These are phyloP conservation scores for Moricandia moricandioides DNA, from an alignment of 345 rosid genomes.

Conservation along the genomic window DNA sequence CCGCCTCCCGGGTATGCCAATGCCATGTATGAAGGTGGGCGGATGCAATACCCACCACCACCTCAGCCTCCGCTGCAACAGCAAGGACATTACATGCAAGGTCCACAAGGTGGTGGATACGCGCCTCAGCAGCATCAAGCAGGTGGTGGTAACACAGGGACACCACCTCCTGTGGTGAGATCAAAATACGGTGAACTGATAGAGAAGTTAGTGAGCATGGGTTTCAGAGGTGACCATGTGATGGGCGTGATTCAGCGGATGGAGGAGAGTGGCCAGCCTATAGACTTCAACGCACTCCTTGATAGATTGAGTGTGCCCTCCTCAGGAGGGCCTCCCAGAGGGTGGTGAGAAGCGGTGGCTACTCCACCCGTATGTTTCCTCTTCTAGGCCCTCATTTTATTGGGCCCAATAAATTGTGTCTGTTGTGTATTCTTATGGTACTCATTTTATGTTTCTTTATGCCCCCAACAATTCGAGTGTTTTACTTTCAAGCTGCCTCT, in stretches of 20 bases:
- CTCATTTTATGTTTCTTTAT: slow-evolving; percentile 1
- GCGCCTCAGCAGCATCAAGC: slow-evolving; percentile 49
- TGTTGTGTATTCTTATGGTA: slow-evolving; percentile 16
- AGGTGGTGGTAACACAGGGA: slow-evolving; percentile 43
- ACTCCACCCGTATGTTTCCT: neutral
- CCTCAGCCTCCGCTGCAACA: slow-evolving; percentile 33
- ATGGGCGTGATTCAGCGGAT: slow-evolving; percentile 77
- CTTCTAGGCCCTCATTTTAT: slow-evolving; percentile 32
- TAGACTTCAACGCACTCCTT: slow-evolving; percentile 79
- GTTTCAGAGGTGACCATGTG: slow-evolving; percentile 79
- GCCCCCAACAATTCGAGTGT: neutral
- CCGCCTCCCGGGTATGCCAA: slow-evolving; percentile 60
- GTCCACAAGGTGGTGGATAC: slow-evolving; percentile 62
- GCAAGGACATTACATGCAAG: slow-evolving; percentile 64
- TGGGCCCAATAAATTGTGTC: slow-evolving; percentile 34
- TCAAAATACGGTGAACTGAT: slow-evolving; percentile 67
- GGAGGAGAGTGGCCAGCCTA: slow-evolving; percentile 91
- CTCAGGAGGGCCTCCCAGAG: slow-evolving; percentile 65
- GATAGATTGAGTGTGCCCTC: slow-evolving; percentile 71
- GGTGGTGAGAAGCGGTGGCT: slow-evolving; percentile 50
- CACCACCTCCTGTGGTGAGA: slow-evolving; percentile 55
- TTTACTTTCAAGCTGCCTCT: neutral
- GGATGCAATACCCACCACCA: slow-evolving; percentile 52
- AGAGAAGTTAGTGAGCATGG: slow-evolving; percentile 88
- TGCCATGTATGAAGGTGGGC: slow-evolving; percentile 69